These are phyloP conservation scores for Fragaria nilgerrensis DNA, from an alignment of 306 rosid genomes.

Conservation along the genomic window DNA sequence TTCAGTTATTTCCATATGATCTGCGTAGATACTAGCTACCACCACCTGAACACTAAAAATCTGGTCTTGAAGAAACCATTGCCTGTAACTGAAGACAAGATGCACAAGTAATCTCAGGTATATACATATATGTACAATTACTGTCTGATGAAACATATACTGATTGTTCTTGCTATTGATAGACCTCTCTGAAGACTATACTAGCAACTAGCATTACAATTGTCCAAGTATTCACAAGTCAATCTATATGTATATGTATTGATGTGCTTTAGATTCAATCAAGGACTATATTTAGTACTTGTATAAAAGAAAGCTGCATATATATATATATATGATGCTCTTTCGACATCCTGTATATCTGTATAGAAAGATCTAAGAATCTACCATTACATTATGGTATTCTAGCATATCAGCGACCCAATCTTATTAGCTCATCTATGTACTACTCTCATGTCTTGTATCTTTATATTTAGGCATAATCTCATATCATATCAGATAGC, in stretches of 20 bases:
- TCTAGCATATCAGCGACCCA: background rate
- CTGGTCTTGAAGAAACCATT: background rate
- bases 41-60: too few species aligned
- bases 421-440: background rate
- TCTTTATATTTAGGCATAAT: background rate
- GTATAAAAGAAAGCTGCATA: background rate
- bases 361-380: background rate
- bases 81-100: background rate
- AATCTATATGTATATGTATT: too few species aligned
- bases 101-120: background rate
- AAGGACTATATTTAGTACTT: background rate
- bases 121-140: background rate
- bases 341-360: background rate
- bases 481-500: background rate
- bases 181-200: background rate
- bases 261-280: too few species aligned
- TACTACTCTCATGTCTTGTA: background rate
- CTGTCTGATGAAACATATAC: background rate
- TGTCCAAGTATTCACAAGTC: too few species aligned
- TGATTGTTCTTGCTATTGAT: background rate
- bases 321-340: background rate
- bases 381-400: background rate
- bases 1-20: background rate
- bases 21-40: background rate
- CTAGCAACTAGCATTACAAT: too few species aligned